Base-by-base conservation (phyloP, 257 asterid species). In the Salvia hispanica region DNA sequence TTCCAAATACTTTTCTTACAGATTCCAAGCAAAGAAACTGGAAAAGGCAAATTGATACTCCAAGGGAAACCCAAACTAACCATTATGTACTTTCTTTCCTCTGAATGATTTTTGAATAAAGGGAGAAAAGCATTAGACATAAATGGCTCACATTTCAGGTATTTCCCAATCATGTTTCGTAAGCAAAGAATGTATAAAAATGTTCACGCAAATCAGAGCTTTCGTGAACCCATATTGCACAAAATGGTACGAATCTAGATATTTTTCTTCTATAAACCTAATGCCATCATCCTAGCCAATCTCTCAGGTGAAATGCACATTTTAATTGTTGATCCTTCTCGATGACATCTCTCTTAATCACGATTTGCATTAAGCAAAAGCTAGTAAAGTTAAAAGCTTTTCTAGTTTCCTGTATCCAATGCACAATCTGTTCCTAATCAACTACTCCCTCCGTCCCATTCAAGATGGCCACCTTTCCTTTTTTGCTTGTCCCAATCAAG, bases 191-290 rank as follows among this genome's bases (percentile, higher is more conserved):
- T 13, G 13, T 62, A 52, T n/a, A 9, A 2, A 51, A 51, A 9
- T 13, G 3, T 75, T 70, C 58, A 31, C 60, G 58, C 56, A 16
- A 25, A 54, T 44, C 46, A 69, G n/a, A 55, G 28, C 55, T 18
- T 40, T 10, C 62, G 5, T 13, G 46, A 56, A 34, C 62, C 69
- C 11, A 67, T n/a, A 54, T 11, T 18, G 59, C 52, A 21, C 14
- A 45, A n/a, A 59, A 11, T 42, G 34, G 25, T 52, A 18, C 54
- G 51, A 31, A 6, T 25, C 31, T 25, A 25, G 31, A 25, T 25
- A 25, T 25, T 25, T 25, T 25, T 25, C 25, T 21, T 21, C 2
- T 25, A 25, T 25, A 25, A 0, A 25, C 2, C 25, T 65, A 12
- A 57, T 21, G 47, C 15, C 42, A 18, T 55, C 48, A 28, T 37